Evolutionary conservation across 2,329 filamentous ascomycete species (phyloP), one percentile per base, ranked within the genome.

Genomic region (Aspergillus aculeatinus): DNA sequence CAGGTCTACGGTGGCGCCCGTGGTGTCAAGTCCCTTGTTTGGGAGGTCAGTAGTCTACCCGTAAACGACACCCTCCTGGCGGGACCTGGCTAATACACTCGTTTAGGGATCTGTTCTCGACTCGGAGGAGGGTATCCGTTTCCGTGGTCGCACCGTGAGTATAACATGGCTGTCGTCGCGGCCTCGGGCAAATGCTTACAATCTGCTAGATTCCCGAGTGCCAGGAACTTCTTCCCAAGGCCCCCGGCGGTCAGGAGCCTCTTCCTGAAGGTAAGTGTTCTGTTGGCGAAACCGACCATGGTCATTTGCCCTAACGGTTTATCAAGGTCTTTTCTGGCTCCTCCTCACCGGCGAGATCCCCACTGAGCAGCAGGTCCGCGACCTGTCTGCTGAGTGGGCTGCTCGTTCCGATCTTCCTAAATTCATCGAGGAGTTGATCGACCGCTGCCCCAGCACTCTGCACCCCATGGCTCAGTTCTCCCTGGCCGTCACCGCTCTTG

Each of bases 401-500:
- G 95, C 95, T 77, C 93, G 95, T 75, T 92, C 95, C 81, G 92
- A 96, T 75, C 83, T 99, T 70, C 95, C 95, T 83, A 96, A 96
- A 84, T 98, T 96, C 82, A 87, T 99, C 76, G 93, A 96, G 85
- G 95, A 99, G 85, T 90, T 99, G 79, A 96, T 99, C 82, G 95
- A 99, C 88, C 92, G 95, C 85, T 98, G 94, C 90, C 95, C 95
- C 72, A 95, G 86, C 83, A 92, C 96, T 81, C 91, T 99, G 71
- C 95, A 99, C 88, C 95, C 95, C 79, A 99, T 99, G 95, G 94
- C 95, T 65, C 95, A 99, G 84, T 96, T 99, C 87, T 98, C 95
- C 62, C 85, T 99, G 74, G 95, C 95, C 74, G 92, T 99, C 74
- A 96, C 90, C 71, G 95, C 95, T 76, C 93, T 99, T 76, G 95